These are phyloP conservation scores for Ustilaginoidea virens DNA, from an alignment of 2,329 filamentous ascomycete genomes.

Conservation along the genomic window DNA sequence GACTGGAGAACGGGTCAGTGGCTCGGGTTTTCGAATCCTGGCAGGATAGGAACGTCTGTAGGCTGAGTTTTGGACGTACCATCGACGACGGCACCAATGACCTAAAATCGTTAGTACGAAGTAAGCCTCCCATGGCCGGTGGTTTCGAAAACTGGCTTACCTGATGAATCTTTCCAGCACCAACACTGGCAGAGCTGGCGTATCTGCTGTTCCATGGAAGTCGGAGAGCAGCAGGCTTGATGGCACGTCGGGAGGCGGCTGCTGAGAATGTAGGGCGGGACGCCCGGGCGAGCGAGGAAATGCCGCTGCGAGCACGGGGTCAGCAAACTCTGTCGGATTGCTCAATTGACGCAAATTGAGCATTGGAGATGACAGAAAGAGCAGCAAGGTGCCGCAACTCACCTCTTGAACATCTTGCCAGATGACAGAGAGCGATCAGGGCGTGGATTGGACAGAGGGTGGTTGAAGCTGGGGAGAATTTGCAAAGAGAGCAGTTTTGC, in stretches of 20 bases:
- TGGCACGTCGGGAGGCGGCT: conserved; percentile 39
- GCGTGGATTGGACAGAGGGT: conserved; percentile 43
- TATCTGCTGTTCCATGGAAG: conserved; percentile 40
- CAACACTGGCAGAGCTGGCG: conserved; percentile 41
- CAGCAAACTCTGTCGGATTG: conserved; percentile 37
- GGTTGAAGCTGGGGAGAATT: conserved; percentile 32
- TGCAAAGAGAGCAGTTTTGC: conserved; percentile 33
- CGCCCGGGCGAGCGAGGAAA: conserved; percentile 48
- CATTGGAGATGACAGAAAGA: conserved; percentile 12
- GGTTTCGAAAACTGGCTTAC: conserved; percentile 22
- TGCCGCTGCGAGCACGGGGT: conserved; percentile 37
- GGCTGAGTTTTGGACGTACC: conserved; percentile 42
- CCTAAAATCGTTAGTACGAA: conserved; percentile 46
- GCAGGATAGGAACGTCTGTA: neutral
- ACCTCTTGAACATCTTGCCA: conserved; percentile 75
- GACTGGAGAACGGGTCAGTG: conserved; percentile 42
- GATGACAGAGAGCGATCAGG: conserved; percentile 51
- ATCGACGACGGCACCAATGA: conserved; percentile 98
- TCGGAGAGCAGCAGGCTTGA: conserved; percentile 40
- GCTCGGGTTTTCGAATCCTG: neutral
- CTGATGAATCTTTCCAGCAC: conserved; percentile 56
- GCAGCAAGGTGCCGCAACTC: conserved; percentile 25
- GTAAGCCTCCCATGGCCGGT: conserved; percentile 2
- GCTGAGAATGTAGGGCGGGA: conserved; percentile 46
- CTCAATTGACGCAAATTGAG: conserved; percentile 26